Evolutionary conservation across 176 grass and related monocot species (phyloP).

Genomic region (Metroxylon sagu): DNA sequence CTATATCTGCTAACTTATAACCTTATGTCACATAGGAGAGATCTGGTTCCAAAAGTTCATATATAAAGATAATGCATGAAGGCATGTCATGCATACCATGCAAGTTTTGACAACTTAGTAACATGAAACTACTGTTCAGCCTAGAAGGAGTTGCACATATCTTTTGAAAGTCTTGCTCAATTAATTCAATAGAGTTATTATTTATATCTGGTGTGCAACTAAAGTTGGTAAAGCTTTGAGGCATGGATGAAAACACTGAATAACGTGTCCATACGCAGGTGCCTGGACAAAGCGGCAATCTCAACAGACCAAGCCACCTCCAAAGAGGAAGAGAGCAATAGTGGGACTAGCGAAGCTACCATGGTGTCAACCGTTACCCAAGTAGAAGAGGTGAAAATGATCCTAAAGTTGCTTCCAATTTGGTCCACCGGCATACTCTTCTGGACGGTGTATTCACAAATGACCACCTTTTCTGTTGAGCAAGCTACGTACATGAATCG

Average conservation of each 20-base stretch:
- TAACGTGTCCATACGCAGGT: constrained; percentile 11
- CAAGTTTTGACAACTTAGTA: too few relatives aligned
- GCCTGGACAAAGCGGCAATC: constrained; percentile 39
- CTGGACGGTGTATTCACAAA: constrained; percentile 60
- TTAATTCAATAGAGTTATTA: background rate
- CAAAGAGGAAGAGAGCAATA: background rate
- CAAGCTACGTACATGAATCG: constrained; percentile 52
- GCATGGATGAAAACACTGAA: too few relatives aligned
- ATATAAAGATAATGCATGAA: too few relatives aligned
- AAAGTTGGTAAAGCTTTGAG: too few relatives aligned
- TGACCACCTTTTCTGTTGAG: constrained; percentile 56
- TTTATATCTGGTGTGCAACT: too few relatives aligned
- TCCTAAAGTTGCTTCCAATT: constrained; percentile 38
- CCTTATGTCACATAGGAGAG: too few relatives aligned
- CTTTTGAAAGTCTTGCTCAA: too few relatives aligned
- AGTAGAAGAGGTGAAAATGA: constrained; percentile 58
- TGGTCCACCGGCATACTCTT: constrained; percentile 61
- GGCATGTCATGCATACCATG: too few relatives aligned
- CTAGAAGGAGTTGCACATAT: too few relatives aligned
- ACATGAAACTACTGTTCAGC: too few relatives aligned
- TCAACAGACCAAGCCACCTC: background rate
- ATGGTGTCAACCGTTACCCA: constrained; percentile 26
- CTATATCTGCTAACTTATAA: too few relatives aligned
- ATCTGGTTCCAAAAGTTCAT: too few relatives aligned
- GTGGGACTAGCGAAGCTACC: background rate